Conservation (phyloP, 139 green algal species). For the Chlorella sp. region DNA sequence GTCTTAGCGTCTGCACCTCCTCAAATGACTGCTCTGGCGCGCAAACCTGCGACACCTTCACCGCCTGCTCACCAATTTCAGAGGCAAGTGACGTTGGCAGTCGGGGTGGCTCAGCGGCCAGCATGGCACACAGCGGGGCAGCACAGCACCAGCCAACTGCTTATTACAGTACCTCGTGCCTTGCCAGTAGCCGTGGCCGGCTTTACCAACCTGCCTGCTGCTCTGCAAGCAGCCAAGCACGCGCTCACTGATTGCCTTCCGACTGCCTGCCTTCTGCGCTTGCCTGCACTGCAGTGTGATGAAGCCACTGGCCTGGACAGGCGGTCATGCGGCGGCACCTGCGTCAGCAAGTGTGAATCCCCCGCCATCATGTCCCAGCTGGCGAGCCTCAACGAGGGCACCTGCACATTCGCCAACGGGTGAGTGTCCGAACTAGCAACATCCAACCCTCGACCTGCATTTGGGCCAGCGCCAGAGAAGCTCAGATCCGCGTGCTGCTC, state of each 20-base stretch:
- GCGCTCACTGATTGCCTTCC: too few species aligned
- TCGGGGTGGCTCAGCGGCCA: too few species aligned
- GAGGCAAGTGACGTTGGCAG: not conserved
- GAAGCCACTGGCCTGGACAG: not conserved
- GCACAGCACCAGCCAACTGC: too few species aligned
- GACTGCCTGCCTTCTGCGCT: not conserved
- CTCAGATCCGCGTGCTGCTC: too few species aligned
- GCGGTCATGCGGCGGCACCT: conserved; percentile 1
- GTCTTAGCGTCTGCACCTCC: not conserved
- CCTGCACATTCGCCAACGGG: not conserved
- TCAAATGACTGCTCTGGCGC: not conserved
- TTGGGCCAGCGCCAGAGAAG: too few species aligned
- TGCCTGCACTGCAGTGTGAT: conserved; percentile 3
- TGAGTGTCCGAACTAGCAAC: not conserved
- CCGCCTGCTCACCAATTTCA: not conserved
- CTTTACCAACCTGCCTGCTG: not conserved
- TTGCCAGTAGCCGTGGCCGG: not conserved
- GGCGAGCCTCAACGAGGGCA: not conserved
- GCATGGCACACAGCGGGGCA: too few species aligned
- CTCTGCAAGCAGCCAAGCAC: too few species aligned
- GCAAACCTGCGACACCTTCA: conserved; percentile 3
- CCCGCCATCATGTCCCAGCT: not conserved
- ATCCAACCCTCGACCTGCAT: too few species aligned
- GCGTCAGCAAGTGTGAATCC: not conserved
- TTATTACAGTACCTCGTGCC: too few species aligned